Evolutionary conservation across 345 rosid species (phyloP).

Genomic region (Cardamine chenopodiifolia): DNA sequence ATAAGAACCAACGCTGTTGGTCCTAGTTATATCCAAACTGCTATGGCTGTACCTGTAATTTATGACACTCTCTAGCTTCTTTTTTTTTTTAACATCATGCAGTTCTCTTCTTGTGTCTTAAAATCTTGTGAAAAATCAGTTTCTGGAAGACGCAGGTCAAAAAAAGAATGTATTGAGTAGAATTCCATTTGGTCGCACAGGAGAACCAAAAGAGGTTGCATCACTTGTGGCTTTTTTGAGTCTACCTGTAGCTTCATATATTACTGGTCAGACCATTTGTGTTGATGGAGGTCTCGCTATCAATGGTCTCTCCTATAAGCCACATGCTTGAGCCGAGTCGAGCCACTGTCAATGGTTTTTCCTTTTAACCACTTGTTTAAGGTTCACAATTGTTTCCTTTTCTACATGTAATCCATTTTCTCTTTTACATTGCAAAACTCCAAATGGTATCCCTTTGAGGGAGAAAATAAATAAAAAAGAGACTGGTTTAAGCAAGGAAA

Average conservation of each 20-base stretch:
- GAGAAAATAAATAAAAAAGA: no score
- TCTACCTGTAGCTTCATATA: conserved; percentile 24
- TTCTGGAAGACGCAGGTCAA: neutral
- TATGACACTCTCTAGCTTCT: neutral
- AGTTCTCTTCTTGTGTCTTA: neutral
- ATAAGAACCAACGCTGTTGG: conserved; percentile 20
- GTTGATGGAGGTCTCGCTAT: conserved; percentile 33
- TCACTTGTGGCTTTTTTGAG: conserved; percentile 21
- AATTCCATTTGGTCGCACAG: conserved; percentile 28
- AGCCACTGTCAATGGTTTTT: conserved; percentile 5
- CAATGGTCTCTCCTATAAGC: conserved; percentile 22
- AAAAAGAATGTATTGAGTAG: neutral
- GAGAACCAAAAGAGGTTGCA: conserved; percentile 22
- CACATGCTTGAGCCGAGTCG: neutral
- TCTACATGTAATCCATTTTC: no score
- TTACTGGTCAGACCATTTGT: conserved; percentile 37
- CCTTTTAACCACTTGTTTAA: neutral
- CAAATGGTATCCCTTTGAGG: no score
- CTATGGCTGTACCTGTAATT: conserved; percentile 1
- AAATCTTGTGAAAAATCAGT: conserved; percentile 7
- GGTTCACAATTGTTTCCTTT: neutral
- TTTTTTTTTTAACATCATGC: neutral
- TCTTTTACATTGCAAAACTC: no score
- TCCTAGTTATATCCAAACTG: neutral
- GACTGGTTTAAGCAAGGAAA: no score